phyloP scores from a whole-genome alignment of 139 green algal genomes.

The Trebouxia sp. region DNA sequence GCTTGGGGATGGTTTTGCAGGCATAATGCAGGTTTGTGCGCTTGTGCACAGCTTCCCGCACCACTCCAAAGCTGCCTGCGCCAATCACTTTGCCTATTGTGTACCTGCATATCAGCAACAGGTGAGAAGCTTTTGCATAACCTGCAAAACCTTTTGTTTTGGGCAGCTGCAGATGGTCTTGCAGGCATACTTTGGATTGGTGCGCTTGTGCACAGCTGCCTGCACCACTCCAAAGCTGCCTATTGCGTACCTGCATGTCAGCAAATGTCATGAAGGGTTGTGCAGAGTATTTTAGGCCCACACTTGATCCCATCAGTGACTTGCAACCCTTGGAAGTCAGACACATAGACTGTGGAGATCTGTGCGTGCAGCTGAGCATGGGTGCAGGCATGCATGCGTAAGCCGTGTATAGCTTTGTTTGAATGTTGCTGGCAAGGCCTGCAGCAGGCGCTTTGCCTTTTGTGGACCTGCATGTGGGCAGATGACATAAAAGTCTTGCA shows the following conservation, averaged over 20 bases:
- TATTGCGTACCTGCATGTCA: slow-evolving; percentile 55
- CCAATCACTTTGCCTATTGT: slow-evolving; percentile 78
- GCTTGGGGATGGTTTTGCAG: slow-evolving; percentile 88
- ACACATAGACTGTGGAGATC: no score
- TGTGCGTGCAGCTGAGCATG: no score
- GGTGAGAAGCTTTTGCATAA: neutral
- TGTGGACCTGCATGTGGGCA: no score
- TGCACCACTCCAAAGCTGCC: slow-evolving; percentile 89
- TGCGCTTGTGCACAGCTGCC: slow-evolving; percentile 59
- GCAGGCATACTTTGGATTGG: slow-evolving; percentile 53
- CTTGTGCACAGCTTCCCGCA: slow-evolving; percentile 74
- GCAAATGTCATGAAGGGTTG: no score
- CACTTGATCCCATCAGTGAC: no score
- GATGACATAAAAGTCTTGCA: no score
- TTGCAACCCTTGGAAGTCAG: no score
- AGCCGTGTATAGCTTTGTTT: no score
- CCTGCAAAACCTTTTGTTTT: neutral
- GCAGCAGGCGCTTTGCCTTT: no score
- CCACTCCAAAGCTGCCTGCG: slow-evolving; percentile 87
- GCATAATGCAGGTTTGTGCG: slow-evolving; percentile 56
- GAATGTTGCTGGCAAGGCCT: no score
- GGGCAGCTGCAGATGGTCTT: neutral
- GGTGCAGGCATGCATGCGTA: no score
- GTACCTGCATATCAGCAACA: slow-evolving; percentile 52
- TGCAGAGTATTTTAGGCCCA: no score